These are phyloP conservation scores for Ilyonectria sp. DNA, from an alignment of 2,329 filamentous ascomycete species.

Conservation along the genomic window DNA sequence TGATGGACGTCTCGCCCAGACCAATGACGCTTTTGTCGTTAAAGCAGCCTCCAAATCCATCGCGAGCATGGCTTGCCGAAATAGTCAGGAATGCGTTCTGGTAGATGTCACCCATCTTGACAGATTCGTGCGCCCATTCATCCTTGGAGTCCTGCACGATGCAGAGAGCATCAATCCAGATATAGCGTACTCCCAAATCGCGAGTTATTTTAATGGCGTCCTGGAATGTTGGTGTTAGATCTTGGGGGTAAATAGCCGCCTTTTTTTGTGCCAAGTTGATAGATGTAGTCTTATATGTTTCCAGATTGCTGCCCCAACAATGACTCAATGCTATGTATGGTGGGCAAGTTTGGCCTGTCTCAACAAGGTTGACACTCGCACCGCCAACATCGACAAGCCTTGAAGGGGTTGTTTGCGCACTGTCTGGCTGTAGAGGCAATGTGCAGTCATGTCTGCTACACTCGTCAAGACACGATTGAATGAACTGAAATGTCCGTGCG, in stretches of 20 bases:
- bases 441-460: too few relatives aligned
- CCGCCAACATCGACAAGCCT: too few relatives aligned
- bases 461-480: too few relatives aligned
- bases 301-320: neutral
- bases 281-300: neutral
- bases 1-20: too few relatives aligned
- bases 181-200: neutral
- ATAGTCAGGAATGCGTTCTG: neutral
- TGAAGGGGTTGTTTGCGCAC: too few relatives aligned
- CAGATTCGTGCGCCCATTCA: neutral
- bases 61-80: neutral
- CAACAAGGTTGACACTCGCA: too few relatives aligned
- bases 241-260: neutral
- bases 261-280: neutral
- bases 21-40: too few relatives aligned
- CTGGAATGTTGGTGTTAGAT: neutral
- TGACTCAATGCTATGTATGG: neutral
- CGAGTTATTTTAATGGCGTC: constrained; percentile 9
- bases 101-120: neutral
- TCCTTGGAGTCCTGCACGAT: neutral
- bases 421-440: too few relatives aligned
- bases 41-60: too few relatives aligned
- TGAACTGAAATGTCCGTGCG: too few relatives aligned
- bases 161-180: constrained; percentile 14
- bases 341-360: too few relatives aligned